phyloP scores from a whole-genome alignment of 1,139 yeast genomes.

The Candida tetrigidarum region DNA sequence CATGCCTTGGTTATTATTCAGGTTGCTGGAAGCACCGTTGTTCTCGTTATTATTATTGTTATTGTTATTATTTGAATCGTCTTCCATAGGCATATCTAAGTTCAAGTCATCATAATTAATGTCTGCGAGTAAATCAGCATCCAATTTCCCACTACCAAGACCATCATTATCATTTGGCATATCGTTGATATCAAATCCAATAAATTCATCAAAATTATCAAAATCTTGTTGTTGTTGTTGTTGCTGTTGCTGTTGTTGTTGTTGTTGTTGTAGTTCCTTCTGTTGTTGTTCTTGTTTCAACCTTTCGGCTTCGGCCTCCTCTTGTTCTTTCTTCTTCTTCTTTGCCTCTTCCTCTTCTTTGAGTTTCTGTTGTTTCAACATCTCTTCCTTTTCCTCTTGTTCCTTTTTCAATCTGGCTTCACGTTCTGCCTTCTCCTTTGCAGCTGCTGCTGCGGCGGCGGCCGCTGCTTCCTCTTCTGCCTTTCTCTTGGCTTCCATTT shows the following conservation, averaged over 20 bases:
- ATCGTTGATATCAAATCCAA: conserved; percentile 17
- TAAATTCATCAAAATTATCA: conserved; percentile 18
- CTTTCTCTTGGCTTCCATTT: conserved; percentile 27
- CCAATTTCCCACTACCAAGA: conserved; percentile 19
- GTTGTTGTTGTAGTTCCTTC: conserved; percentile 11
- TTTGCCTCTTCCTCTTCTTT: conserved; percentile 16
- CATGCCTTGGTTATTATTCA: conserved; percentile 9
- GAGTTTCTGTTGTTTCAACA: conserved; percentile 1
- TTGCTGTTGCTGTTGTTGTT: conserved; percentile 11
- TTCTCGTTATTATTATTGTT: conserved; percentile 15
- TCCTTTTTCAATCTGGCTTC: conserved; percentile 23
- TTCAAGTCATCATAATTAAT: conserved; percentile 30
- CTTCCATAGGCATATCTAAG: conserved; percentile 16
- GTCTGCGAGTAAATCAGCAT: conserved; percentile 41
- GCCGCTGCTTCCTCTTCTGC: conserved; percentile 23
- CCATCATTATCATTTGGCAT: conserved; percentile 22
- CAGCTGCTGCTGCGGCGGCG: conserved; percentile 22
- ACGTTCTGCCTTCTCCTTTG: conserved; percentile 21
- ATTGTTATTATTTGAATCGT: conserved; percentile 16
- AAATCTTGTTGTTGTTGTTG: conserved; percentile 14
- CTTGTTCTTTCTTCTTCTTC: conserved; percentile 18
- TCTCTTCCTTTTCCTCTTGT: conserved; percentile 22
- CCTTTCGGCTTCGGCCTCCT: conserved; percentile 15
- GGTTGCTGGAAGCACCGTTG: conserved; percentile 6
- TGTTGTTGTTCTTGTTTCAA: conserved; percentile 10